These are phyloP conservation scores for Mycocentrospora acerina DNA, from an alignment of 2,329 filamentous ascomycete species.

Conservation along the genomic window DNA sequence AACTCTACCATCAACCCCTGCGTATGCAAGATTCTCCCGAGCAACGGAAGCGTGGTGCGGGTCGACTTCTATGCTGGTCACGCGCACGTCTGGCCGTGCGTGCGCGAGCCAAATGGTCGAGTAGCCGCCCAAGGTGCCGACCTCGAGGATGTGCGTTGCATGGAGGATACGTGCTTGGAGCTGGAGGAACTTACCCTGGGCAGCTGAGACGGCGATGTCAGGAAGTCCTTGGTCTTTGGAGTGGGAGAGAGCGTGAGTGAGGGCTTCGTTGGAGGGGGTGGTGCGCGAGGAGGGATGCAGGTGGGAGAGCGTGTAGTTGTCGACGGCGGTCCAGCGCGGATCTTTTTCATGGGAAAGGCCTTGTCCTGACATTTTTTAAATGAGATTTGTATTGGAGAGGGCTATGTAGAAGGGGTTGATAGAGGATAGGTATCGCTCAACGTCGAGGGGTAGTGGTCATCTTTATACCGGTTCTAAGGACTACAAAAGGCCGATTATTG, in stretches of 20 bases:
- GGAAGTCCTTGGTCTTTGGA: conserved; percentile 29
- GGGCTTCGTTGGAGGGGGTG: conserved; percentile 27
- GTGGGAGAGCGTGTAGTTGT: conserved; percentile 38
- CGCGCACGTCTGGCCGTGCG: conserved; percentile 37
- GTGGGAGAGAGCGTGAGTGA: conserved; percentile 24
- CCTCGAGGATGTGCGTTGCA: conserved; percentile 48
- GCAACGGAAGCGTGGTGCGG: conserved; percentile 51
- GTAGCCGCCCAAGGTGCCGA: conserved; percentile 59
- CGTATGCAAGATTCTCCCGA: conserved; percentile 46
- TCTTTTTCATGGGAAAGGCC: conserved; percentile 30
- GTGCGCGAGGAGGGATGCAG: conserved; percentile 31
- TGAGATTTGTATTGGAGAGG: no score
- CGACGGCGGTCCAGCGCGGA: conserved; percentile 43
- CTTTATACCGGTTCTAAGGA: no score
- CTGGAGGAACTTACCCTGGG: conserved; percentile 39
- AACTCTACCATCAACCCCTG: conserved; percentile 45
- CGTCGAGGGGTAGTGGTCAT: no score
- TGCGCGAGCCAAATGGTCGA: conserved; percentile 56
- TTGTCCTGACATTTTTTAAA: conserved; percentile 15
- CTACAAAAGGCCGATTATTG: no score
- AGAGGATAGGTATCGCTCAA: neutral
- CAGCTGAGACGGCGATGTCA: conserved; percentile 37
- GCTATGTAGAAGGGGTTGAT: neutral
- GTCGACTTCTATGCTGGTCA: conserved; percentile 57
- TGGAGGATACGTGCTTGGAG: conserved; percentile 32